Evolutionary conservation across 2,329 filamentous ascomycete genomes (phyloP), one percentile per base, ranked within the genome.

Genomic region (Pseudocercospora fijiensis): DNA sequence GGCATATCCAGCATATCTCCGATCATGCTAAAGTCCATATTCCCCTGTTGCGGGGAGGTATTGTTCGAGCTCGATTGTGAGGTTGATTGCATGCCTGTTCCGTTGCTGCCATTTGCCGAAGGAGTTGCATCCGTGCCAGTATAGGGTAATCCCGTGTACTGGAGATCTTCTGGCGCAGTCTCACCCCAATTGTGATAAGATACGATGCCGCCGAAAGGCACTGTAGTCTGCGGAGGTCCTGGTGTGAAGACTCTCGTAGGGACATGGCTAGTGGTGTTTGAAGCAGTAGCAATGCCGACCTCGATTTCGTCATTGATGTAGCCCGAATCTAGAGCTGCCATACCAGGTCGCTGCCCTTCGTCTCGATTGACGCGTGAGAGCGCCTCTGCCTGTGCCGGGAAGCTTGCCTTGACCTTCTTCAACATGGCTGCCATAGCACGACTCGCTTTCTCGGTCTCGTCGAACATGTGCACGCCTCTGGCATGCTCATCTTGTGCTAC

Each of bases 401-500:
- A 71, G 22, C 67, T 65, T 41, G 63, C 63, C 41, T 69, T 71
- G 24, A 76, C 71, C 37, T 73, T 74, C 49, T 69, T 56, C 56
- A 76, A 58, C 73, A 76, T 75, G 24, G 72, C 69, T 1, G 65
- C 67, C 72, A 76, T 73, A 4, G 73, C 74, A 24, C 69, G 67
- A 53, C 66, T 63, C 2, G 74, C 73, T 49, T 74, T 75, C 13
- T 72, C 70, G 3, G 73, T 72, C 63, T 75, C 73, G 22, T 69
- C 63, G 26, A 70, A 70, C 59, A 73, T 67, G n/a, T 70, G 63
- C 27, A 67, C 67, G 24, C 58, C 64, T 37, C 62, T 66, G 20
- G 30, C 26, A 47, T 57, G 61, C 45, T 64, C 58, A 18, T 64
- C 60, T 7, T 24, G 24, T n/a, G 61, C 69, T 2, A 30, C 24